phyloP scores from a whole-genome alignment of 176 grass and related monocot species.

The Carex kokanica region DNA sequence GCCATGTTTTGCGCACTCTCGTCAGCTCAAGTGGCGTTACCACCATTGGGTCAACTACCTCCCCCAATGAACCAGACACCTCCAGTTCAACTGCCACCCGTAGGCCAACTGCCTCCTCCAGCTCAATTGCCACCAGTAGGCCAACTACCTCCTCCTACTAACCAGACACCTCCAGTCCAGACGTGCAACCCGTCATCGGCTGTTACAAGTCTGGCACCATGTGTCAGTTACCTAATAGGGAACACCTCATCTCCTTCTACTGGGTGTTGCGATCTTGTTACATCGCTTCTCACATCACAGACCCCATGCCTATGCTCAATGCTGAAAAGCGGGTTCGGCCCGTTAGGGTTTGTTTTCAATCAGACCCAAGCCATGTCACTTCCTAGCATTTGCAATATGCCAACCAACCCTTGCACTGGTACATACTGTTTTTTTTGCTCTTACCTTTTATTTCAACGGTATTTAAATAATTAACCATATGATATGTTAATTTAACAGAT shows the following conservation, averaged over 20 bases:
- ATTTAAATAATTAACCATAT: not conserved
- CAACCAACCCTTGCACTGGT: slow-evolving; percentile 60
- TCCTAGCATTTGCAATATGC: slow-evolving; percentile 77
- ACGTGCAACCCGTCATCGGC: slow-evolving; percentile 1
- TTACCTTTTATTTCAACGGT: no score
- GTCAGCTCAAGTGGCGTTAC: slow-evolving; percentile 23
- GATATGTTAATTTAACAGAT: slow-evolving; percentile 5
- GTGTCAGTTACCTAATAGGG: slow-evolving; percentile 61
- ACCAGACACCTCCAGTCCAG: not conserved
- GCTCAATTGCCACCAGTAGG: slow-evolving; percentile 29
- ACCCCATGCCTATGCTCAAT: slow-evolving; percentile 62
- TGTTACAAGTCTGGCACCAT: slow-evolving; percentile 53
- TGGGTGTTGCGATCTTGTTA: slow-evolving; percentile 58
- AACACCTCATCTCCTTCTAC: slow-evolving; percentile 41
- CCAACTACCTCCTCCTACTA: slow-evolving; percentile 13
- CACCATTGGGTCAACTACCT: slow-evolving; percentile 34
- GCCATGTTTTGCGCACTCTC: not conserved
- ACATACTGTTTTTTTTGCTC: not conserved
- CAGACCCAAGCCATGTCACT: slow-evolving; percentile 59
- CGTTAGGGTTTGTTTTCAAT: slow-evolving; percentile 48
- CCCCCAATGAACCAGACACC: not conserved
- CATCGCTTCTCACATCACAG: slow-evolving; percentile 44
- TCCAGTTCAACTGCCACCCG: slow-evolving; percentile 16
- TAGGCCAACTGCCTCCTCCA: slow-evolving; percentile 12
- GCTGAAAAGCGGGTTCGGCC: slow-evolving; percentile 37